These are phyloP conservation scores for Cystobasidium pallidum DNA, from an alignment of 1,284 basidiomycete species.

Conservation along the genomic window DNA sequence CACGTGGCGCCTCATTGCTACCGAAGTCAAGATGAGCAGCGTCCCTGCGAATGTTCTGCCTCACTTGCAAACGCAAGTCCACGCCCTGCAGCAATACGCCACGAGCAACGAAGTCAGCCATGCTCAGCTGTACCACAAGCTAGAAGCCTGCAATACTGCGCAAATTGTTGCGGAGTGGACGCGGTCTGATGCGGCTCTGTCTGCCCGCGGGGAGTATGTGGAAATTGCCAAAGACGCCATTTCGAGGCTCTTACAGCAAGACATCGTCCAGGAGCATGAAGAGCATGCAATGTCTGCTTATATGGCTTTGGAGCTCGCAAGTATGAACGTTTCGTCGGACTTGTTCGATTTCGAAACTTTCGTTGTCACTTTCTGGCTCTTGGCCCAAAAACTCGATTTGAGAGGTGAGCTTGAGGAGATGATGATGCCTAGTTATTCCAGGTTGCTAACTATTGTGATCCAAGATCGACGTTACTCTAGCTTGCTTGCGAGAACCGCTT, in stretches of 20 bases:
- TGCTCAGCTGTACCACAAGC: neutral
- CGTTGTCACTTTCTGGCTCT: slow-evolving; percentile 21
- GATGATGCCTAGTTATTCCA: neutral
- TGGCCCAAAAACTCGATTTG: slow-evolving; percentile 2
- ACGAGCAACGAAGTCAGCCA: neutral
- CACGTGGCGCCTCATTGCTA: slow-evolving; percentile 7
- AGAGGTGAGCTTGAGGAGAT: slow-evolving; percentile 1
- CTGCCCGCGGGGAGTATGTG: neutral
- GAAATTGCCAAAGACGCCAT: neutral
- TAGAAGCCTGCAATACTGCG: neutral
- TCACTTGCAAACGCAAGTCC: neutral
- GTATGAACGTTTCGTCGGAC: neutral
- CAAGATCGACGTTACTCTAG: neutral
- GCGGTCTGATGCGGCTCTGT: neutral
- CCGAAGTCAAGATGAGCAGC: slow-evolving; percentile 1
- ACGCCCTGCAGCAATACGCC: neutral
- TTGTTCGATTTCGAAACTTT: slow-evolving; percentile 22
- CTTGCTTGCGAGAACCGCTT: neutral
- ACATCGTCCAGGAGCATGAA: neutral
- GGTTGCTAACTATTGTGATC: too few relatives aligned
- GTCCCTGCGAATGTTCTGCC: neutral
- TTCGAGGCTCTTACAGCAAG: neutral
- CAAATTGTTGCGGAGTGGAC: neutral
- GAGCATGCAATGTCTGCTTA: neutral
- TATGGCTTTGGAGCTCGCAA: slow-evolving; percentile 14